Evolutionary conservation across 306 rosid species (phyloP).

Genomic region (Castanea crenata): DNA sequence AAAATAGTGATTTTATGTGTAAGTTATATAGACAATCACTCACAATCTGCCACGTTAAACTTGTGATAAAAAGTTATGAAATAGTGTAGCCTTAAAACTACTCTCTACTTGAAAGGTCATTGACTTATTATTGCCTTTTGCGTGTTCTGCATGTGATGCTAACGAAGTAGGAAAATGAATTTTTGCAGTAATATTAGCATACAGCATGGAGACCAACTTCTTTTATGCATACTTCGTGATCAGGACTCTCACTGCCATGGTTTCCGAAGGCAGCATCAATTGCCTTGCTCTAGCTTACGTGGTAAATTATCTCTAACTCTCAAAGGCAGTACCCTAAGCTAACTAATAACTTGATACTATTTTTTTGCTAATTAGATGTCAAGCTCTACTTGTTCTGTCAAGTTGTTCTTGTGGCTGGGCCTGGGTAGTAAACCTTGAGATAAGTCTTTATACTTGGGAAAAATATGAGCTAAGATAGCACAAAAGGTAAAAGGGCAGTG

Average conservation of each 20-base stretch:
- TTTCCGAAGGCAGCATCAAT: constrained; percentile 48
- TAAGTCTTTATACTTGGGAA: too few relatives aligned
- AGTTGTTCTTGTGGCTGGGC: background rate
- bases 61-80: too few relatives aligned
- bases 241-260: constrained; percentile 63
- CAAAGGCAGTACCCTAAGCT: background rate
- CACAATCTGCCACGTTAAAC: fast-evolving
- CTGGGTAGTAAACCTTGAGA: too few relatives aligned
- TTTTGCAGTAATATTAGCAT: constrained; percentile 70
- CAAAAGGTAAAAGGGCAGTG: background rate
- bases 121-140: too few relatives aligned
- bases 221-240: constrained; percentile 57
- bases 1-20: fast-evolving
- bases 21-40: too few relatives aligned
- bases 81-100: fast-evolving
- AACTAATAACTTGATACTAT: background rate
- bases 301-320: constrained; percentile 41
- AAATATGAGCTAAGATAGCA: background rate
- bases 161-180: background rate
- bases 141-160: too few relatives aligned
- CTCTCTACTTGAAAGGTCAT: too few relatives aligned
- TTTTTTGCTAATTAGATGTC: too few relatives aligned
- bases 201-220: constrained; percentile 51
- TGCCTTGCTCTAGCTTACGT: constrained; percentile 85
- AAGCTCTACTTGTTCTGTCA: background rate